Evolutionary conservation across 306 rosid species (phyloP).

Genomic region (Quillaja saponaria): DNA sequence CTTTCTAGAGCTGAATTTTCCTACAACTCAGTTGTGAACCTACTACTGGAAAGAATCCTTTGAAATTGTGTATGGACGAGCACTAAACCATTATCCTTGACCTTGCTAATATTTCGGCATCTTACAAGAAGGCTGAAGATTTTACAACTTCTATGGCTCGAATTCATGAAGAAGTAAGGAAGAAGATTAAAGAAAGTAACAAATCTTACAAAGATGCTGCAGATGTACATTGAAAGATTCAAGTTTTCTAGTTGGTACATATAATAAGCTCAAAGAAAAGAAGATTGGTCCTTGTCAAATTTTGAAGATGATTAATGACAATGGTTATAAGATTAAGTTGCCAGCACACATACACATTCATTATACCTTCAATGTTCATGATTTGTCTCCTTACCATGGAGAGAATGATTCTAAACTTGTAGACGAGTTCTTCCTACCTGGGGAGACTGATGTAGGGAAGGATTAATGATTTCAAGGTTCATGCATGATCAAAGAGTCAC

Average conservation of each 20-base stretch:
- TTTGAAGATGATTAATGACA: neutral
- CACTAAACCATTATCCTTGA: neutral
- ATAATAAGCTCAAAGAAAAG: neutral
- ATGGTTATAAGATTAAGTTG: neutral
- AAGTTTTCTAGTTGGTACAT: too few species aligned
- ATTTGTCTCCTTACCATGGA: neutral
- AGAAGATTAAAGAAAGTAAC: neutral
- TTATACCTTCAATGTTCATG: neutral
- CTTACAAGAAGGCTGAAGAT: neutral
- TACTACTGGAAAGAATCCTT: neutral
- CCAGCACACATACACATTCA: too few species aligned
- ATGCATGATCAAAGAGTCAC: too few species aligned
- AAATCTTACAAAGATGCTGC: neutral
- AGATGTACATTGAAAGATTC: neutral
- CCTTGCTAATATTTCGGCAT: neutral
- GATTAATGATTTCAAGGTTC: neutral
- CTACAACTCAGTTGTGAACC: too few species aligned
- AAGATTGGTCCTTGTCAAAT: neutral
- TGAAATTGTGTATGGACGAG: neutral
- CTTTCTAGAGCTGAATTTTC: too few species aligned
- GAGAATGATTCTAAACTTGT: neutral
- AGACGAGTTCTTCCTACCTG: neutral
- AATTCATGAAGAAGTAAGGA: neutral
- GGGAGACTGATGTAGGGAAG: neutral
- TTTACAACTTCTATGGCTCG: neutral